These are phyloP conservation scores for Madurella mycetomatis DNA, from an alignment of 2,329 filamentous ascomycete species.

Conservation along the genomic window DNA sequence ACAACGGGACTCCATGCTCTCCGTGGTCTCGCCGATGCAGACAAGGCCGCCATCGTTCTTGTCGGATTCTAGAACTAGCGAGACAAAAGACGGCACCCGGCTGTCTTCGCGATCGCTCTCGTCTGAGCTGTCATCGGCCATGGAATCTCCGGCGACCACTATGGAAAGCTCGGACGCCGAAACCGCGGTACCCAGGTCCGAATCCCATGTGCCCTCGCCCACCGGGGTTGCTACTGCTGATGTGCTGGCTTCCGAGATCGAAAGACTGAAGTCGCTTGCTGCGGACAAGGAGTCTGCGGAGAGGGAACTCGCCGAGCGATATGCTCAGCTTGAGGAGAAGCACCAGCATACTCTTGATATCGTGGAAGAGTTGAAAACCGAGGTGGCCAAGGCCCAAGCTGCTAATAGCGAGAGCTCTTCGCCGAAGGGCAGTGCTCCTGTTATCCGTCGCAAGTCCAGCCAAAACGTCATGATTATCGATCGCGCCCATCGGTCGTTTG, in stretches of 20 bases:
- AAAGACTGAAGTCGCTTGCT: slow-evolving; percentile 65
- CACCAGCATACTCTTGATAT: slow-evolving; percentile 79
- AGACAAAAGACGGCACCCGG: slow-evolving; percentile 61
- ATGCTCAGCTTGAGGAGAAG: slow-evolving; percentile 75
- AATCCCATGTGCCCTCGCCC: slow-evolving; percentile 8
- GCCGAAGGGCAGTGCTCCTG: slow-evolving; percentile 62
- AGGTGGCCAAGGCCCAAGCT: slow-evolving; percentile 72
- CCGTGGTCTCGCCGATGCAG: slow-evolving; percentile 44
- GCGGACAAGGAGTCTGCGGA: slow-evolving; percentile 74
- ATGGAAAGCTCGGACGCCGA: slow-evolving; percentile 58
- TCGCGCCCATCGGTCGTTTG: slow-evolving; percentile 85
- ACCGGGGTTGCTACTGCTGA: slow-evolving; percentile 13
- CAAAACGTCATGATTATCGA: slow-evolving; percentile 85
- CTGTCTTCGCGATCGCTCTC: slow-evolving; percentile 84
- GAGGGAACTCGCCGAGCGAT: slow-evolving; percentile 67
- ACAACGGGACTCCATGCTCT: slow-evolving; percentile 53
- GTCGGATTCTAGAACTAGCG: slow-evolving; percentile 68
- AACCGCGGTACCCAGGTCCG: slow-evolving; percentile 44
- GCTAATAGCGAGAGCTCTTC: slow-evolving; percentile 51
- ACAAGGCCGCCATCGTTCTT: slow-evolving; percentile 76
- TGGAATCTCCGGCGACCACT: slow-evolving; percentile 65
- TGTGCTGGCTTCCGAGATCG: slow-evolving; percentile 58
- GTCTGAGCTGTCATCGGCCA: slow-evolving; percentile 85
- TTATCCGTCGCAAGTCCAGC: slow-evolving; percentile 89
- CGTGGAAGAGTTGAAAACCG: slow-evolving; percentile 85